Base-by-base conservation (phyloP, 805 yeast genomes). In the Suhomyces emberorum region DNA sequence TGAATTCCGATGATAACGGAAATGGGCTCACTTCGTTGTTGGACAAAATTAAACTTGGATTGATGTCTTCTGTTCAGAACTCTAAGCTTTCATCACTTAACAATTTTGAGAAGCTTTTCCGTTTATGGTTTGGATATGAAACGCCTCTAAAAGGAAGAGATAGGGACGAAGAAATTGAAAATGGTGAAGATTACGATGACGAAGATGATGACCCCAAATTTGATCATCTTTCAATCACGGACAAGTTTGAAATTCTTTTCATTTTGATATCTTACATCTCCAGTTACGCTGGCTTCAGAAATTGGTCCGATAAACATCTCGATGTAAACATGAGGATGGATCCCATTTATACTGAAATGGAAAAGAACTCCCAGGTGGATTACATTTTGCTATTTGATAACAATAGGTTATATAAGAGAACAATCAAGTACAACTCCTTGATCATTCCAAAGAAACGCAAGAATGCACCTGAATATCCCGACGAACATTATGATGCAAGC, bases 201-300 rank as follows among this genome's bases (percentile, higher is more conserved):
- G 43, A 36, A 2, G 46, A 29, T 3, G 52, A 53, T n/a, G 54
- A 43, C 9, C 55, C 56, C 36, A 42, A 52, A 37, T 76, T 72
- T 46, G 68, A 69, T 25, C 35, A 51, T 9, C 55, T 78, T 16
- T 57, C 60, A 7, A 49, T 77, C 4, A 46, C 54, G 3, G 77
- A 70, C n/a, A 74, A 76, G 44, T 61, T 78, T 36, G 76, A 74
- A 24, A 61, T 78, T 3, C 48, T 77, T 4, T 70, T 69, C 45
- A 52, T 62, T 2, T 50, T 79, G 47, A 61, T 77, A 11, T 49
- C 59, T 5, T 67, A 70, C 41, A 51, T 70, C 7, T 66, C 77
- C 27, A 61, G 59, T 32, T 56, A 63, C 34, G 69, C 72, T 7
- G 59, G 58, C 22, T 76, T 79, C 47, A 63, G 79, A 43, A 57